Evolutionary conservation across 805 yeast genomes (phyloP).

Genomic region (Alloascoidea africana): DNA sequence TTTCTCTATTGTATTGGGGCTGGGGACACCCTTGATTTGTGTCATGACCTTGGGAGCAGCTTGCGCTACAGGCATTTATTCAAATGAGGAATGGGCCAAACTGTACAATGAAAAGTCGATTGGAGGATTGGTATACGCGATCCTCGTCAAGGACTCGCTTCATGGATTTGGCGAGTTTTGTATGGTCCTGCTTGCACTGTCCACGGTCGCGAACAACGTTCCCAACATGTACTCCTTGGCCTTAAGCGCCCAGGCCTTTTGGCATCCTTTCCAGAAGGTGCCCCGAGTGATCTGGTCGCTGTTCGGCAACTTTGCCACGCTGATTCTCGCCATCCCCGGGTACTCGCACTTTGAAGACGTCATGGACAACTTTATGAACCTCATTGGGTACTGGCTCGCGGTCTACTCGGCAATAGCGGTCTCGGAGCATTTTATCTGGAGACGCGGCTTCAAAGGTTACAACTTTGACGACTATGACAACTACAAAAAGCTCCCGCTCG

Average conservation of each 20-base stretch:
- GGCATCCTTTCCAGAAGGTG: constrained; percentile 56
- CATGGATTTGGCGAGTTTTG: constrained; percentile 87
- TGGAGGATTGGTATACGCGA: constrained; percentile 76
- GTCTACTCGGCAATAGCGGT: constrained; percentile 62
- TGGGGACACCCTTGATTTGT: constrained; percentile 54
- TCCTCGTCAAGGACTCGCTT: constrained; percentile 64
- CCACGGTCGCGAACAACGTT: constrained; percentile 82
- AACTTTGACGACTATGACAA: constrained; percentile 48
- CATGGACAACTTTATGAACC: constrained; percentile 79
- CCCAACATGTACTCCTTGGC: constrained; percentile 92
- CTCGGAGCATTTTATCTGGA: constrained; percentile 77
- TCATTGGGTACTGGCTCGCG: constrained; percentile 84
- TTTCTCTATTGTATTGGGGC: constrained; percentile 45
- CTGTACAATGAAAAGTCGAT: constrained; percentile 38
- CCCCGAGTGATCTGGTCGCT: constrained; percentile 82
- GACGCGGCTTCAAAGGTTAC: constrained; percentile 45
- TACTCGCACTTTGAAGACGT: constrained; percentile 58
- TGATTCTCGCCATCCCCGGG: constrained; percentile 85
- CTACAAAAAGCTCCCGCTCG: constrained; percentile 48
- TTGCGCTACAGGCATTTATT: constrained; percentile 49
- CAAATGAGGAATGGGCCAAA: constrained; percentile 27
- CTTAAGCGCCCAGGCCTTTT: constrained; percentile 71
- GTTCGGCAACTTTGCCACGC: constrained; percentile 55
- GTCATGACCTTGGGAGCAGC: constrained; percentile 81
- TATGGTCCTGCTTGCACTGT: constrained; percentile 68